Base-by-base conservation (phyloP, 768 basidiomycete species). In the Termitomyces sp. region DNA sequence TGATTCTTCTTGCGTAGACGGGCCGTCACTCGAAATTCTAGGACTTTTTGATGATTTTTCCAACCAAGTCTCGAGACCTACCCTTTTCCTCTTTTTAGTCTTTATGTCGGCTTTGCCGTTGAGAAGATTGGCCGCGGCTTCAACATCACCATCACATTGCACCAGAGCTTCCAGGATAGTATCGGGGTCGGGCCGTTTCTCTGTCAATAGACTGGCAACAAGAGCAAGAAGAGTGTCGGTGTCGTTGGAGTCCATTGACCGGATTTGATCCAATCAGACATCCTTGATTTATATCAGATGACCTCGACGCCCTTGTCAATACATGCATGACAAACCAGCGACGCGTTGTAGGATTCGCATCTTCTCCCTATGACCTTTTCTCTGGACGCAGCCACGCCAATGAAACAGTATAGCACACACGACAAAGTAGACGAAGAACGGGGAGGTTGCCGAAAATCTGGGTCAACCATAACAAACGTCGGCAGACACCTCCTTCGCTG, bases 221-320 rank as follows among this genome's bases (percentile, higher is more conserved):
- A 90, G 74, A 10, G 84, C 88, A 47, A 92, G 75, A 38, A 91
- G 77, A 7, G 77, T 83, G 36, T 92, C 91, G 0, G 88, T 92
- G 72, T 90, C 88, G 57, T 43, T 59, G 20, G 60, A 52, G 17
- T 65, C 60, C 64, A 67, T 66, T 32, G 31, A n/a, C 31, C 17
- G 15, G 5, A 42, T 17, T 7, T 40, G 25, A 25, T 25, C 25
- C 25, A 42, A 42, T 42, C 40, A 42, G 40, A 42, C 15, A 25
- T 25, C 25, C 15, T 42, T 15, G 15, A 42, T 42, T 40, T 10
- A 42, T 11, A 42, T 42, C 40, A 42, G 40, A 42, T 42, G 40
- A 42, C 40, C 12, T 12, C 5, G 6, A 12, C 37, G 37, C 15
- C 5, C 12, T 14, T 40, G 6, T 42, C 40, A 42, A 15, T 17